These are phyloP conservation scores for Ziziphus jujuba DNA, from an alignment of 306 rosid species.

Conservation along the genomic window DNA sequence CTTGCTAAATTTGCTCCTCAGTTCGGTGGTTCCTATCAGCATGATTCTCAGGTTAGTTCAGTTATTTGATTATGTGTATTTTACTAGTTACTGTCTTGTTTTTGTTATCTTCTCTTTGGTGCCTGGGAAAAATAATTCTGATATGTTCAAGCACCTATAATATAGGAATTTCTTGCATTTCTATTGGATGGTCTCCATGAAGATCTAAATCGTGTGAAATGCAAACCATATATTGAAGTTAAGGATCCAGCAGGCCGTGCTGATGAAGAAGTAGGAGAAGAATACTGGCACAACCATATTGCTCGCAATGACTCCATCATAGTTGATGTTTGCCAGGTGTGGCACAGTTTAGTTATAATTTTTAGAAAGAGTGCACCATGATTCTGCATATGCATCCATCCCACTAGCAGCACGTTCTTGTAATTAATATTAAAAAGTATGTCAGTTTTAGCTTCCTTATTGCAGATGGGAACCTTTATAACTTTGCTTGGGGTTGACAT, in stretches of 20 bases:
- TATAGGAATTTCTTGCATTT: constrained; percentile 93
- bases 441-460: neutral
- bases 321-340: constrained; percentile 80
- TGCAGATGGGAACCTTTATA: neutral
- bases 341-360: neutral
- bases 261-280: constrained; percentile 78
- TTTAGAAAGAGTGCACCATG: neutral
- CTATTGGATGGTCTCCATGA: constrained; percentile 90
- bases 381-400: neutral
- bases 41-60: constrained; percentile 82
- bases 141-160: constrained; percentile 26
- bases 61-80: constrained; percentile 8
- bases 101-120: constrained; percentile 18
- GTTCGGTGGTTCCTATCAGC: constrained; percentile 83
- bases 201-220: constrained; percentile 82
- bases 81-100: constrained; percentile 17
- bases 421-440: neutral
- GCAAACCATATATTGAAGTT: constrained; percentile 77
- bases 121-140: constrained; percentile 16
- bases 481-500: neutral
- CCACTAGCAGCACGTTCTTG: neutral
- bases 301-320: constrained; percentile 77
- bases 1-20: constrained; percentile 78
- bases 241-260: constrained; percentile 71
- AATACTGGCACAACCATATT: constrained; percentile 85